Evolutionary conservation across 2,329 filamentous ascomycete genomes (phyloP).

Genomic region (Xylariales sp.): DNA sequence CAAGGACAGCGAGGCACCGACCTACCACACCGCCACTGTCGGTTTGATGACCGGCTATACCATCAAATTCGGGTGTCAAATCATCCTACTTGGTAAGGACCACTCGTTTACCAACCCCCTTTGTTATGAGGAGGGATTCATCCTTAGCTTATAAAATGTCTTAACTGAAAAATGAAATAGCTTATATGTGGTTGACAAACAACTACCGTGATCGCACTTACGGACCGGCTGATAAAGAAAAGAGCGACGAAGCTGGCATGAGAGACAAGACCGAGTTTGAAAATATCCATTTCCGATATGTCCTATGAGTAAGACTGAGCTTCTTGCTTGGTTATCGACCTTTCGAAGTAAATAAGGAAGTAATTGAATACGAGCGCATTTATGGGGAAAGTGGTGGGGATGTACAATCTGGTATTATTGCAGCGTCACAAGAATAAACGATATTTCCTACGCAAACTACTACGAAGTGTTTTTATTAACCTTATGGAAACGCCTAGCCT

Average conservation of each 20-base stretch:
- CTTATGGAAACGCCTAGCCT: no score
- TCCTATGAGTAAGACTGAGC: no score
- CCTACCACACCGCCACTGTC: conserved; percentile 28
- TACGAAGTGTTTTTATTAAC: no score
- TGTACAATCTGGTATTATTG: no score
- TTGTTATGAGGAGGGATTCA: no score
- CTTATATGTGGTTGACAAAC: conserved; percentile 34
- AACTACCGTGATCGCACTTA: conserved; percentile 37
- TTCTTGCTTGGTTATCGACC: no score
- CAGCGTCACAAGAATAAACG: no score
- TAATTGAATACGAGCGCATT: no score
- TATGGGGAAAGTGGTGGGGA: no score
- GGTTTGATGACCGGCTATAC: conserved; percentile 33
- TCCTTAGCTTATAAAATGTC: neutral
- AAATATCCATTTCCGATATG: conserved; percentile 50
- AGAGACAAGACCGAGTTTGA: conserved; percentile 51
- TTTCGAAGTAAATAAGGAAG: no score
- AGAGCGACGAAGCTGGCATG: conserved; percentile 51
- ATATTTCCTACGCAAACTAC: no score
- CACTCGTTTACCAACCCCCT: no score
- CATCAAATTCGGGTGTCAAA: conserved; percentile 31
- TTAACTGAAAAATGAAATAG: neutral
- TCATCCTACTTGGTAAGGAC: conserved; percentile 27
- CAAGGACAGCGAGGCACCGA: conserved; percentile 25
- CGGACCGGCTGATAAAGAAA: conserved; percentile 35